These are phyloP conservation scores for Sherardia arvensis DNA, from an alignment of 257 asterid genomes.

Conservation along the genomic window DNA sequence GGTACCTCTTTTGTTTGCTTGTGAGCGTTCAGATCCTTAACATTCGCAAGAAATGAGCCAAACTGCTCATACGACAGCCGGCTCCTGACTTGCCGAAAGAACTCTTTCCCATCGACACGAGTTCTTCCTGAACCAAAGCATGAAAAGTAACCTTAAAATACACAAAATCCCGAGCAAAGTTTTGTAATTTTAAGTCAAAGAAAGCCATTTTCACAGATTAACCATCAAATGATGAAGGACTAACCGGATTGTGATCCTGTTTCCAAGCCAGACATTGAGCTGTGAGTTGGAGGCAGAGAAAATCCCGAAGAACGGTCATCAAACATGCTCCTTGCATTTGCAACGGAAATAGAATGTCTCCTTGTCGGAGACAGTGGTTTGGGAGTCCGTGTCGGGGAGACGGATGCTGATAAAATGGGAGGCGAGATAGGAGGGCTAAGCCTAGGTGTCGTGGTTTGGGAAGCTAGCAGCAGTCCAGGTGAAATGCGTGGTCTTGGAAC, in stretches of 20 bases:
- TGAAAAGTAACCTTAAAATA: not conserved
- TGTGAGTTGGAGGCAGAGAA: constrained; percentile 45
- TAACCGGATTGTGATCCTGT: constrained; percentile 73
- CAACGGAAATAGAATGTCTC: constrained; percentile 63
- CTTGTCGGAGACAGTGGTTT: constrained; percentile 74
- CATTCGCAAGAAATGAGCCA: constrained; percentile 84
- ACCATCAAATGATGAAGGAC: constrained; percentile 6
- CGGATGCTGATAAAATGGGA: constrained; percentile 72
- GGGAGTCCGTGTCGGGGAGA: constrained; percentile 70
- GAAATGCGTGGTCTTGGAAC: constrained; percentile 52
- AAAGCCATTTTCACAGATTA: constrained; percentile 7
- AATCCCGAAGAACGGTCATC: constrained; percentile 65
- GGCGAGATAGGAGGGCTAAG: constrained; percentile 88
- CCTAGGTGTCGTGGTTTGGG: constrained; percentile 77
- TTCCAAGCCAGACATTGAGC: constrained; percentile 71
- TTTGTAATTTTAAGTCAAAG: not conserved
- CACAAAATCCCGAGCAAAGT: not conserved
- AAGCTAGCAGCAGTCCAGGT: constrained; percentile 54
- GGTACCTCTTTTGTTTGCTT: constrained; percentile 86
- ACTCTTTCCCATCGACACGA: constrained; percentile 95
- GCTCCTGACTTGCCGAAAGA: constrained; percentile 95
- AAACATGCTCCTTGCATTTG: constrained; percentile 54
- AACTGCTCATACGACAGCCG: constrained; percentile 88
- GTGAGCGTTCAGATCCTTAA: constrained; percentile 87
- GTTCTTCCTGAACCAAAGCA: constrained; percentile 43